Evolutionary conservation across 1,139 yeast species (phyloP).

Genomic region (Taphrina pruni): DNA sequence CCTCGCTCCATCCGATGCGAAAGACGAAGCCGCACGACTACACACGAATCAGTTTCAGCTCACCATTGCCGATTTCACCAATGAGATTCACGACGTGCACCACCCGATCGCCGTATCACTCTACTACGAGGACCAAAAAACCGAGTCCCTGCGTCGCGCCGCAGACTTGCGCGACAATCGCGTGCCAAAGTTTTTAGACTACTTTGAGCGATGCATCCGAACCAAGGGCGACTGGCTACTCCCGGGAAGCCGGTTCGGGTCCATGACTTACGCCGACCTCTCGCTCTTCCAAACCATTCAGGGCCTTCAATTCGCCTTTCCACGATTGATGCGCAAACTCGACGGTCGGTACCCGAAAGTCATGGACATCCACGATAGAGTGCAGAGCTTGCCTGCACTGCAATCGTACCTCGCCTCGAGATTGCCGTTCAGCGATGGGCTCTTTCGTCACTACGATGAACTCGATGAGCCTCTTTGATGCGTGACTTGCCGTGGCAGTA

Average conservation of each 20-base stretch:
- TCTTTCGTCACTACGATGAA: constrained; percentile 37
- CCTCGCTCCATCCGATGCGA: constrained; percentile 7
- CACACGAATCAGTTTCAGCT: constrained; percentile 23
- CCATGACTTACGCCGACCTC: constrained; percentile 37
- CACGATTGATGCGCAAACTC: constrained; percentile 13
- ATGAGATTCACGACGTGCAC: constrained; percentile 36
- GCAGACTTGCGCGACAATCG: constrained; percentile 20
- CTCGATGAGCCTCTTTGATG: constrained; percentile 17
- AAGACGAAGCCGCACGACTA: constrained; percentile 18
- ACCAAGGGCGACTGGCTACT: constrained; percentile 5
- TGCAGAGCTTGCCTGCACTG: constrained; percentile 10
- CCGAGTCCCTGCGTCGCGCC: constrained; percentile 26
- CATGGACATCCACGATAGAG: constrained; percentile 7
- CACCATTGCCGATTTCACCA: constrained; percentile 29
- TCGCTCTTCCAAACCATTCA: constrained; percentile 23
- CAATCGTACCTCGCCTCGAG: constrained; percentile 20
- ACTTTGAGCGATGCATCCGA: constrained; percentile 30
- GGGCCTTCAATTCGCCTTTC: constrained; percentile 35
- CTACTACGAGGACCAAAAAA: constrained; percentile 34
- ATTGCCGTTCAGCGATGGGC: constrained; percentile 27
- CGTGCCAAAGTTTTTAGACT: constrained; percentile 29
- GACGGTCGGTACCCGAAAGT: constrained; percentile 9
- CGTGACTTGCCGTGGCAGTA: no score
- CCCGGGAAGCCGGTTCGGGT: neutral
- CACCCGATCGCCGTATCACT: constrained; percentile 33